phyloP scores from a whole-genome alignment of 352 stramenopile genomes.

The Halophytophthora batemanensis region DNA sequence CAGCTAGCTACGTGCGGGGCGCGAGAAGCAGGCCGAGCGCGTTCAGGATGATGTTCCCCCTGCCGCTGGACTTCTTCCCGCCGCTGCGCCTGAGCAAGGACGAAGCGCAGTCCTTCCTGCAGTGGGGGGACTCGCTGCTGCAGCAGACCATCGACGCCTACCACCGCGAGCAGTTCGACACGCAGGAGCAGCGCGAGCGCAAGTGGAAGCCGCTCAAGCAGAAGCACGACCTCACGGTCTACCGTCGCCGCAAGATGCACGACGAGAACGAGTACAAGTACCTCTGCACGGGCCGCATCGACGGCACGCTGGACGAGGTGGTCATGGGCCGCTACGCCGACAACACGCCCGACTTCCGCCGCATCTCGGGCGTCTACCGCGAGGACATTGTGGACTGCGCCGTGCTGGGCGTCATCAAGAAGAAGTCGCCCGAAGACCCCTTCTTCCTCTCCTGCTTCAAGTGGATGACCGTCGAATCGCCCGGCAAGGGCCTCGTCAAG shows the following conservation, averaged over 20 bases:
- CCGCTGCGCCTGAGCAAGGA: slow-evolving; percentile 42
- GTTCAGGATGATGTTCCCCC: slow-evolving; percentile 41
- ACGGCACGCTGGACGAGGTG: slow-evolving; percentile 71
- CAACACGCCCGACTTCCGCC: slow-evolving; percentile 61
- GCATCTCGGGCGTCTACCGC: slow-evolving; percentile 70
- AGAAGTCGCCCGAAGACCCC: slow-evolving; percentile 37
- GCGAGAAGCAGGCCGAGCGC: background rate
- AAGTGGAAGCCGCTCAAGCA: slow-evolving; percentile 78
- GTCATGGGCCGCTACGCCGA: slow-evolving; percentile 75
- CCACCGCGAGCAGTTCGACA: slow-evolving; percentile 65
- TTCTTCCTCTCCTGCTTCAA: slow-evolving; percentile 82
- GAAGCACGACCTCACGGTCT: slow-evolving; percentile 52
- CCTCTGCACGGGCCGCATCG: slow-evolving; percentile 56
- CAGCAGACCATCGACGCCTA: slow-evolving; percentile 69
- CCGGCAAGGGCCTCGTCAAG: slow-evolving; percentile 68
- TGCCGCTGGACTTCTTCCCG: slow-evolving; percentile 61
- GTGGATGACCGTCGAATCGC: slow-evolving; percentile 76
- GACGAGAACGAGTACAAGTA: slow-evolving; percentile 60
- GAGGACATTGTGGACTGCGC: slow-evolving; percentile 77
- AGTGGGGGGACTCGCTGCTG: slow-evolving; percentile 60
- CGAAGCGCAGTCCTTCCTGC: slow-evolving; percentile 52
- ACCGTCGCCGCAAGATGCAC: slow-evolving; percentile 43
- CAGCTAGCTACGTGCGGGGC: too few relatives aligned
- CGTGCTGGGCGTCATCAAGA: slow-evolving; percentile 62
- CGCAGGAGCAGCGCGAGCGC: slow-evolving; percentile 49